A percentile compares a stretch with the other conserved stretches of the same genome.
These are phyloP conservation scores for Nidula niveotomentosa DNA, from an alignment of 1,284 basidiomycete genomes.

Conservation along the genomic window DNA sequence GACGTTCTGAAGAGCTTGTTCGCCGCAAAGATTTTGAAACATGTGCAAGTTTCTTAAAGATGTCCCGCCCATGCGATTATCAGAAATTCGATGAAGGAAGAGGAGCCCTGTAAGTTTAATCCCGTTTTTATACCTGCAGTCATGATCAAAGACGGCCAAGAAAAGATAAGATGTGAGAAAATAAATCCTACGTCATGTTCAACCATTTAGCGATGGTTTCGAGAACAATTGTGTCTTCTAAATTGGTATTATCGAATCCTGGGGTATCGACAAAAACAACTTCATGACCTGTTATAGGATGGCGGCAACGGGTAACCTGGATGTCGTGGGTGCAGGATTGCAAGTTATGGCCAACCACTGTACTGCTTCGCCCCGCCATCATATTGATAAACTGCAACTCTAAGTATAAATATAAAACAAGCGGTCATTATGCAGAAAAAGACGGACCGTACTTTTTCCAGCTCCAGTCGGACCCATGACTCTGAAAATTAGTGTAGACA, in stretches of 20 bases:
- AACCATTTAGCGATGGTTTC: constrained; percentile 12
- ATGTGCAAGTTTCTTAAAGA: constrained; percentile 9
- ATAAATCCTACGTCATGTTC: constrained; percentile 6
- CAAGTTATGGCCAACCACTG: constrained; percentile 14
- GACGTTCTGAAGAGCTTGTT: constrained; percentile 9
- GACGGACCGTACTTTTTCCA: constrained; percentile 20
- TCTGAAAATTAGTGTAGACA: not conserved
- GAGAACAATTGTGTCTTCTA: constrained; percentile 9
- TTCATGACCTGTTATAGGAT: not conserved
- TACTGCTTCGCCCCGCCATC: constrained; percentile 8
- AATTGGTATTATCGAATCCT: constrained; percentile 14
- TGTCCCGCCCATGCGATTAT: constrained; percentile 13
- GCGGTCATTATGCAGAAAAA: not conserved
- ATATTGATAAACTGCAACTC: constrained; percentile 15
- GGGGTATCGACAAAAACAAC: constrained; percentile 15
- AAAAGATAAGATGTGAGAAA: not conserved
- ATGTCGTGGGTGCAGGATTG: constrained; percentile 19
- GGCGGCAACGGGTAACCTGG: constrained; percentile 6
- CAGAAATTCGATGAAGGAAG: constrained; percentile 16
- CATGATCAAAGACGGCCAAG: no score
- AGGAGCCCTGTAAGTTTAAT: constrained; percentile 13
- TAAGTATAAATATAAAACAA: not conserved
- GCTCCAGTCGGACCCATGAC: constrained; percentile 21
- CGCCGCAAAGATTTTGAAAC: constrained; percentile 14
- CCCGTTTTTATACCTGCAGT: constrained; percentile 4